These are phyloP conservation scores for Penicillium expansum DNA, from an alignment of 2,329 filamentous ascomycete species.

Conservation along the genomic window DNA sequence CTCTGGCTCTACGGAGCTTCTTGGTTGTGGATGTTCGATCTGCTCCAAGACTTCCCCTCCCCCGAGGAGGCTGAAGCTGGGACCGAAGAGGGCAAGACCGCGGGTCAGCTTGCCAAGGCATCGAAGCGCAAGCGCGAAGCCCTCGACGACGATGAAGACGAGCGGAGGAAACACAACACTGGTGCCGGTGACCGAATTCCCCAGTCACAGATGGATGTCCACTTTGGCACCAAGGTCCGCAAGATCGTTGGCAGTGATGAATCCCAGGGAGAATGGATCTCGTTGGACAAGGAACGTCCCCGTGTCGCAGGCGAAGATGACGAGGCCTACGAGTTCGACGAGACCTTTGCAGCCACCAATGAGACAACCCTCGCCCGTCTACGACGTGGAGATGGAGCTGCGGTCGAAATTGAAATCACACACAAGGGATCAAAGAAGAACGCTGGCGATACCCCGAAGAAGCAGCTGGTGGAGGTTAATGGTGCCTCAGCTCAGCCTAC, in stretches of 20 bases:
- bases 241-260: slow-evolving; percentile 45
- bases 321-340: slow-evolving; percentile 35
- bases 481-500: slow-evolving; percentile 27
- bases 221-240: slow-evolving; percentile 49
- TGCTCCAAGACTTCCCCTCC: slow-evolving; percentile 64
- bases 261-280: slow-evolving; percentile 34
- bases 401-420: slow-evolving; percentile 21
- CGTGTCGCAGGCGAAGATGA: slow-evolving; percentile 30
- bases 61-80: slow-evolving; percentile 30
- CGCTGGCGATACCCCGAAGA: slow-evolving; percentile 22
- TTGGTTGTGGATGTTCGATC: slow-evolving; percentile 91
- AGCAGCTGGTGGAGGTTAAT: slow-evolving; percentile 25
- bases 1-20: slow-evolving; percentile 84
- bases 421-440: slow-evolving; percentile 21
- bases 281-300: slow-evolving; percentile 31
- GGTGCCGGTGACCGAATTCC: slow-evolving; percentile 57
- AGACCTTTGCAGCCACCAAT: slow-evolving; percentile 29
- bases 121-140: slow-evolving; percentile 46
- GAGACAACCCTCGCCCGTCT: slow-evolving; percentile 35
- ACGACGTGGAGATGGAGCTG: slow-evolving; percentile 24
- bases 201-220: slow-evolving; percentile 43
- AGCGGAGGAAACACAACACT: slow-evolving; percentile 47
- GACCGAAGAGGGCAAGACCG: slow-evolving; percentile 25
- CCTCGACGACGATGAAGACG: slow-evolving; percentile 38
- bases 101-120: slow-evolving; percentile 22